Evolutionary conservation across 352 stramenopile species (phyloP).

Genomic region (Pythium utonaiense): DNA sequence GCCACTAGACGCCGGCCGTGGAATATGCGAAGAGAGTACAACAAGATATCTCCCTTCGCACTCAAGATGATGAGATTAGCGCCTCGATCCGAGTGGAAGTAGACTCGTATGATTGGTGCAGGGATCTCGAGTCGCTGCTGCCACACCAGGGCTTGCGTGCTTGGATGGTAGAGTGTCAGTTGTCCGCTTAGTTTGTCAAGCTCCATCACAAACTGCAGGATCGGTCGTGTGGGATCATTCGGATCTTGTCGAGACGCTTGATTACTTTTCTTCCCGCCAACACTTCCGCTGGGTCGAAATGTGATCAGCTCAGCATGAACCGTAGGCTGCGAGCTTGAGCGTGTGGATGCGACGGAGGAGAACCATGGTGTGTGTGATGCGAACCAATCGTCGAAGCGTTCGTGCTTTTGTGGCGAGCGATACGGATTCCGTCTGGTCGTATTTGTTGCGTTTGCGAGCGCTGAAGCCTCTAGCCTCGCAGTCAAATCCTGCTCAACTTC

Average conservation of each 20-base stretch:
- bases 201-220: conserved; percentile 20
- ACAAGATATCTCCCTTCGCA: not conserved
- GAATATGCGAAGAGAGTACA: conserved; percentile 24
- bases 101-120: conserved; percentile 2
- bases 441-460: not conserved
- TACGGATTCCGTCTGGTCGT: not conserved
- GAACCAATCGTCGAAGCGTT: conserved; percentile 21
- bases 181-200: conserved; percentile 8
- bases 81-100: conserved; percentile 24
- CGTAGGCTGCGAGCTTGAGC: not conserved
- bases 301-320: conserved; percentile 21
- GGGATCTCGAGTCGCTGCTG: conserved; percentile 16
- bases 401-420: conserved; percentile 1
- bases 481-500: not conserved
- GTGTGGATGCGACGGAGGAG: too few relatives aligned
- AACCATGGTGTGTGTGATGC: conserved; percentile 9
- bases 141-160: conserved; percentile 7
- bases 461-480: not conserved
- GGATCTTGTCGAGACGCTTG: not conserved
- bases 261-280: conserved; percentile 3
- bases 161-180: conserved; percentile 15
- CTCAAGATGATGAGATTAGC: conserved; percentile 17
- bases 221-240: not conserved
- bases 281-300: conserved; percentile 14
- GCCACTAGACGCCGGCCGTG: conserved; percentile 18